These are phyloP conservation scores for Fusarium miscanthi DNA, from an alignment of 2,329 filamentous ascomycete species.

Conservation along the genomic window DNA sequence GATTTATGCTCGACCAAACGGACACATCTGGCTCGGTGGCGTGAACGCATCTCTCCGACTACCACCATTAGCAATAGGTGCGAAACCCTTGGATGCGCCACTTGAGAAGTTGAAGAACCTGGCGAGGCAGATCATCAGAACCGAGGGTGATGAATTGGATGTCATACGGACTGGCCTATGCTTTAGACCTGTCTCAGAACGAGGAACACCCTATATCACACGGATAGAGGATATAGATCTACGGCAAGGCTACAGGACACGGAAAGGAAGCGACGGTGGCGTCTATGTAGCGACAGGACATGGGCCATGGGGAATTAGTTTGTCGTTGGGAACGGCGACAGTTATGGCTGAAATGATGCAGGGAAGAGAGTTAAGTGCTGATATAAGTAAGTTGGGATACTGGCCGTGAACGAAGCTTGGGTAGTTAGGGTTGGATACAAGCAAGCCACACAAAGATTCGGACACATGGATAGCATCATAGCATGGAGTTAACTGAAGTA, in stretches of 20 bases:
- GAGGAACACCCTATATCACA: conserved; percentile 72
- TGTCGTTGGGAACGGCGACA: conserved; percentile 74
- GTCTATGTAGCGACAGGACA: conserved; percentile 79
- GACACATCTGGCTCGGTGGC: conserved; percentile 79
- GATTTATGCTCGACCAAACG: conserved; percentile 73
- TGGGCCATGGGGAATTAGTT: conserved; percentile 78
- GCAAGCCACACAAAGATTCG: not conserved
- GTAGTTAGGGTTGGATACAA: not conserved
- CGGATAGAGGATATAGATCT: conserved; percentile 67
- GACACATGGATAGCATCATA: not conserved
- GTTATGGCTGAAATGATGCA: conserved; percentile 77
- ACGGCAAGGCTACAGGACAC: conserved; percentile 59
- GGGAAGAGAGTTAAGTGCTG: conserved; percentile 66
- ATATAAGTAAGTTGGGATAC: conserved; percentile 56
- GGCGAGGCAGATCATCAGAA: conserved; percentile 60
- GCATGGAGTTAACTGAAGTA: not conserved
- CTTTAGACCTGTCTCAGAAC: conserved; percentile 75
- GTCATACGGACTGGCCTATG: conserved; percentile 75
- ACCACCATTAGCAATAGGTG: conserved; percentile 56
- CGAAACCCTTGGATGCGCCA: conserved; percentile 41
- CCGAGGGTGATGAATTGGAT: conserved; percentile 62
- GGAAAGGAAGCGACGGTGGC: conserved; percentile 62
- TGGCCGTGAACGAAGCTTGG: not conserved
- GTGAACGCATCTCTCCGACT: conserved; percentile 73
- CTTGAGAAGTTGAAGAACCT: conserved; percentile 62